Evolutionary conservation across 23 red algal species (phyloP).

Genomic region (Gracilariopsis chorda): DNA sequence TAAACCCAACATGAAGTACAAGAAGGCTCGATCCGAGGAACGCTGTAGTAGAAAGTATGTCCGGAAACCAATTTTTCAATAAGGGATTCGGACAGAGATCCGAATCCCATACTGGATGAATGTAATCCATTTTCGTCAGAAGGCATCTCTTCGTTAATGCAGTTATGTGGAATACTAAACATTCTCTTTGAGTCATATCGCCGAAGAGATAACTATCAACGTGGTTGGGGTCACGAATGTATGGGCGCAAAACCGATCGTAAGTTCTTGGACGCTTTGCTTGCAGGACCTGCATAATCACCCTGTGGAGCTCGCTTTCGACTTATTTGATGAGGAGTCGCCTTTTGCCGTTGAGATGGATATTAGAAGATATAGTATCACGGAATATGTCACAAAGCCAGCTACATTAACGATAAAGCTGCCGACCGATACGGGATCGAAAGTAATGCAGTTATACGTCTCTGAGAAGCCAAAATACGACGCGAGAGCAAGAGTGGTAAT

Average conservation of each 20-base stretch:
- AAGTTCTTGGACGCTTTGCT: background rate
- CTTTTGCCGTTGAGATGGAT: conserved; percentile 2
- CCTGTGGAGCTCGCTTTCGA: background rate
- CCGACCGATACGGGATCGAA: background rate
- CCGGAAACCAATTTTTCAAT: background rate
- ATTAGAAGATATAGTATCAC: background rate
- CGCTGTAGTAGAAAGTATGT: background rate
- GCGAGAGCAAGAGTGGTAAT: background rate
- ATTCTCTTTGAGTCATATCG: background rate
- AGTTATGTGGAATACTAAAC: background rate
- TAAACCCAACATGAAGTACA: background rate
- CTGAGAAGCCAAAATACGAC: background rate
- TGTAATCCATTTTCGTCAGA: conserved; percentile 14
- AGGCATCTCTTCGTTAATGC: background rate
- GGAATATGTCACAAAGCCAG: background rate
- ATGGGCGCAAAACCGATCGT: background rate
- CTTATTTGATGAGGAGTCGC: background rate
- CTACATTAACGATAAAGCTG: background rate
- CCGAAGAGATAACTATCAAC: background rate
- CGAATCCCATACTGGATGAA: conserved; percentile 39
- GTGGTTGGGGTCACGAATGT: background rate
- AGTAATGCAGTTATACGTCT: background rate
- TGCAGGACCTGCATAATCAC: background rate
- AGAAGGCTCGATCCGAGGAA: background rate
- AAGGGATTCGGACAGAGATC: background rate